Evolutionary conservation across 129 eudicot genomes (phyloP), one percentile per base, ranked within the genome.

Genomic region (Silybum marianum): DNA sequence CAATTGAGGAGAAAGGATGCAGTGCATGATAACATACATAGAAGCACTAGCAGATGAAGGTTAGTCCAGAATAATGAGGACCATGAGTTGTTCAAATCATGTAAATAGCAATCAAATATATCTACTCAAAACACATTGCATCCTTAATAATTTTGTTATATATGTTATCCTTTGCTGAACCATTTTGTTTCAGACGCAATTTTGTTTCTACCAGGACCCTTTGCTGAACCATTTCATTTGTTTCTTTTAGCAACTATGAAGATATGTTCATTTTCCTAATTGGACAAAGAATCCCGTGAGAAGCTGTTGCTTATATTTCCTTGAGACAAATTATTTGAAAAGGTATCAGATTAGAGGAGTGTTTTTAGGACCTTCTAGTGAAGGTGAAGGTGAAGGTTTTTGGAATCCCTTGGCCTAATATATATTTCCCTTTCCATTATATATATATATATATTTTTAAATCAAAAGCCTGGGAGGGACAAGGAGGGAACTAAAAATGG

Each of bases 281-380:
- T 16, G 24, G 67, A 48, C 38, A 24, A 13, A 74, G 38, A 38
- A 46, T 48, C 34, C 23, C n/a, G 39, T 48, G 12, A 26, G n/a
- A 60, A 72, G 78, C n/a, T 74, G 25, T 25, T 46, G 42, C 30
- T 36, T 74, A 16, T 38, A 63, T 26, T 21, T 38, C 60, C 60
- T 13, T 48, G 60, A 74, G 16, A 46, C 14, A 46, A 23, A 73
- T n/a, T 9, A 14, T 22, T 24, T 44, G 14, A 44, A 24, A 14
- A 74, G 38, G 78, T 10, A 74, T 73, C 78, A 74, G 14, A 73
- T 12, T 6, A 73, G 14, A 46, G 23, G 39, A 25, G 58, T 24
- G 5, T 1, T n/a, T 74, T 72, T 39, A 72, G 68, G 40, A 48
- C 67, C 40, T 14, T 46, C 30, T 3, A 46, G 14, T 4, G 2